Evolutionary conservation across 352 stramenopile genomes (phyloP).

Genomic region (Phytopythium litorale): DNA sequence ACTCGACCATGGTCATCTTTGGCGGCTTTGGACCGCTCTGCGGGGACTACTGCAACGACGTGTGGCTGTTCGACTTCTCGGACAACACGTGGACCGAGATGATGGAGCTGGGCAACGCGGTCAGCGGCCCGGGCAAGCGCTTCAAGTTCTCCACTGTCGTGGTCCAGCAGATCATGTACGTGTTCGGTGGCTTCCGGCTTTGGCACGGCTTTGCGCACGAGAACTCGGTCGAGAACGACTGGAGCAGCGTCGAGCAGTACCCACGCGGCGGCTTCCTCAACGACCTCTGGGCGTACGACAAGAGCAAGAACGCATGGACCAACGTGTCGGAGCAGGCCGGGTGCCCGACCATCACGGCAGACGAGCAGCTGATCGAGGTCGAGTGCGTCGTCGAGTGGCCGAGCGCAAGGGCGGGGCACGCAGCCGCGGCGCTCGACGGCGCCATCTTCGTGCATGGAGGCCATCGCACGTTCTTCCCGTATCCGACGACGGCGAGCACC

Average conservation of each 20-base stretch:
- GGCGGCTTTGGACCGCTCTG: constrained; percentile 92
- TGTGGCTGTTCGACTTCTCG: constrained; percentile 93
- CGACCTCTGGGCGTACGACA: constrained; percentile 92
- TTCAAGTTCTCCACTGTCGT: constrained; percentile 92
- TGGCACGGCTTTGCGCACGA: constrained; percentile 95
- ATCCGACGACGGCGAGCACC: constrained; percentile 84
- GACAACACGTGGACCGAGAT: constrained; percentile 90
- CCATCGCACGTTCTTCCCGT: constrained; percentile 95
- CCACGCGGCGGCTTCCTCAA: constrained; percentile 92
- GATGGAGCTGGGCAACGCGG: constrained; percentile 61
- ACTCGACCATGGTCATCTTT: constrained; percentile 92
- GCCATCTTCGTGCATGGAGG: constrained; percentile 90
- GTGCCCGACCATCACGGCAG: constrained; percentile 42
- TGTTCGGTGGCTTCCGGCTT: constrained; percentile 93
- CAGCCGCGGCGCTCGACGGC: constrained; percentile 67
- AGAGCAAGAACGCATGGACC: constrained; percentile 52
- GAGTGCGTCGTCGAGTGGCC: constrained; percentile 89
- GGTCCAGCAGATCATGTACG: constrained; percentile 47
- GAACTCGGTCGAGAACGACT: constrained; percentile 88
- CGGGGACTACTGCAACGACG: constrained; percentile 95
- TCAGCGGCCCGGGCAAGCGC: constrained; percentile 76
- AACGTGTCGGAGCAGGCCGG: constrained; percentile 71
- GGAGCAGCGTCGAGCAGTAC: constrained; percentile 67
- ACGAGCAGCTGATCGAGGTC: constrained; percentile 58
- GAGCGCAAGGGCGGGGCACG: constrained; percentile 80